Conservation (phyloP, 2,329 filamentous ascomycete genomes). For the Pseudogymnoascus sp. region DNA sequence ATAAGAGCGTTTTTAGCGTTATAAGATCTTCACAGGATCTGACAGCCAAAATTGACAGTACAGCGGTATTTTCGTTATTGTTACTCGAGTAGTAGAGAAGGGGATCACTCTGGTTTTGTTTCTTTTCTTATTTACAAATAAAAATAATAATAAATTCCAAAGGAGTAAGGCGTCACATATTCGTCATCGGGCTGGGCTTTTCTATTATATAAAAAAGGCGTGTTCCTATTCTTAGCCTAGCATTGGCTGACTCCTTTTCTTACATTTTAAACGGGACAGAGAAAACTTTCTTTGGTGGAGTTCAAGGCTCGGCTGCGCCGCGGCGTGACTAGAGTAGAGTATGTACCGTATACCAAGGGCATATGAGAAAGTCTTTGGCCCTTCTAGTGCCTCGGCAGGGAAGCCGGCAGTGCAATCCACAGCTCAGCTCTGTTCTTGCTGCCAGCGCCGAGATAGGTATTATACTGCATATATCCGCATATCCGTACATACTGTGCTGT, state of each 20-base stretch:
- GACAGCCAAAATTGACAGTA: neutral
- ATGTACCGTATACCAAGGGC: neutral
- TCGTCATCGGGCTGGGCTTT: neutral
- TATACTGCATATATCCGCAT: neutral
- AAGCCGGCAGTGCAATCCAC: neutral
- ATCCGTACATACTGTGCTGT: neutral
- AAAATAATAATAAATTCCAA: neutral
- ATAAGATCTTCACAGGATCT: neutral
- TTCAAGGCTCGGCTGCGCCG: neutral
- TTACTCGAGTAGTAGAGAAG: neutral
- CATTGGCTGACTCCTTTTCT: constrained; percentile 1
- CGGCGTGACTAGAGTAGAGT: neutral
- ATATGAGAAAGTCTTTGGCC: neutral
- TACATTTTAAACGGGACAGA: constrained; percentile 1
- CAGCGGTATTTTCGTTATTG: neutral
- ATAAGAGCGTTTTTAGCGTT: neutral
- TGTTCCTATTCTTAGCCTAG: constrained; percentile 8
- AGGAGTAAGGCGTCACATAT: neutral
- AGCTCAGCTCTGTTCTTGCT: neutral
- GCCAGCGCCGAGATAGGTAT: neutral
- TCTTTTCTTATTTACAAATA: neutral
- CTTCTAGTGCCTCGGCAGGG: constrained; percentile 4
- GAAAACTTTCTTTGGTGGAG: constrained; percentile 9
- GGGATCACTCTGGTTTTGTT: neutral
- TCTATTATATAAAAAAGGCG: constrained; percentile 7